Evolutionary conservation across 1,284 basidiomycete species (phyloP), one percentile per base, ranked within the genome.

Genomic region (Kwoniella shivajii): DNA sequence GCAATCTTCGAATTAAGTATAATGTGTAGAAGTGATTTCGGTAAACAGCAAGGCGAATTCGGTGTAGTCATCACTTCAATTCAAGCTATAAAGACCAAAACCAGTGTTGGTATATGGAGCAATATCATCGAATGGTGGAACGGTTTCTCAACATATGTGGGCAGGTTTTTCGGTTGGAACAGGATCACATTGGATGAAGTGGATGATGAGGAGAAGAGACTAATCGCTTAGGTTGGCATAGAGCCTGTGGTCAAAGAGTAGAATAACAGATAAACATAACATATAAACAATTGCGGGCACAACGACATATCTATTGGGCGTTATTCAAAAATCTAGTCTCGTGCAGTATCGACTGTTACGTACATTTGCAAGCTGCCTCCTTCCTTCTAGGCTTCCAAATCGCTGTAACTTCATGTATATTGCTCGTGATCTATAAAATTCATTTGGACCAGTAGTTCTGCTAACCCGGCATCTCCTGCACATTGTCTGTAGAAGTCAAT

Each of bases 11-110:
- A 79, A 62, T 57, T 80, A 33, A 67, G 66, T 31, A 56, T 78
- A 14, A 80, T 80, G 78, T 77, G 75, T 54, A 65, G 78, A 14
- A 74, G 71, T 36, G 67, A 61, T n/a, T 80, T 80, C 48, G 78
- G 75, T 11, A 49, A 68, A 20, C 78, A 80, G 51, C 65, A 73
- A 37, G 78, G 78, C 10, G 65, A 69, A 9, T 79, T 76, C 60
- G 65, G 67, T 22, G 53, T 78, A 48, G 54, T 69, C 11, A 50
- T 79, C 7, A 36, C 52, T 2, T 61, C 52, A 6, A 56, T 78
- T 34, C 34, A 52, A 26, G 59, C 50, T 29, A 43, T 44, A 26
- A 34, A 34, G 46, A 60, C 56, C 37, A 39, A 37, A 47, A 29
- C n/a, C 14, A 20, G 29, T 4, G 18, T 1, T 47, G 45, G 33